Evolutionary conservation across 2,329 filamentous ascomycete species (phyloP), one percentile per base, ranked within the genome.

Genomic region (Emmonsia crescens): DNA sequence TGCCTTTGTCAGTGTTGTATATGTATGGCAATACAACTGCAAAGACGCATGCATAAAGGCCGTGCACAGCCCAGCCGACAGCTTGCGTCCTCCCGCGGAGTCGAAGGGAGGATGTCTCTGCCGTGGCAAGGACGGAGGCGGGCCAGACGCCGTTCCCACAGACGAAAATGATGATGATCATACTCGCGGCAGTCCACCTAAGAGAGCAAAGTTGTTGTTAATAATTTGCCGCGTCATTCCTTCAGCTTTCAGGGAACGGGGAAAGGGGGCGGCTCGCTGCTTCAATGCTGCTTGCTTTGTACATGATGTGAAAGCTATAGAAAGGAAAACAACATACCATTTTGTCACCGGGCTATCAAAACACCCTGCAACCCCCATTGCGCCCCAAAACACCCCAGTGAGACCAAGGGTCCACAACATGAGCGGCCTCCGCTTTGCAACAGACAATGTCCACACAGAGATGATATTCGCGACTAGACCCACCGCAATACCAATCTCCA

Each of bases 1-100:
- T 71, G 0, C 74, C 77, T n/a, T 73, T 66, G 60, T 79, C 77
- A 0, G 74, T 69, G 63, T 79, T 83, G 70, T 80, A 82, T 14
- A 81, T 76, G 61, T 82, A 83, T 0, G 82, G 81, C 0, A 83
- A 67, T 1, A 75, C 74, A 40, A 83, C 73, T 0, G 75, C 76
- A 61, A 81, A 77, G 55, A 77, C 68, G 2, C 76, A 76, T 33
- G 75, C 75, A 4, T 73, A 68, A 0, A 77, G 68, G 1, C 76
- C 74, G 0, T 75, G 74, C 2, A 74, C 68, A 2, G 78, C 70
- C 69, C 80, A 79, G 3, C 74, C 74, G 16, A 78, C 62, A 5
- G 73, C 72, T 62, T 74, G 73, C 1, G 74, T 70, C 59, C 74
- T 75, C 5, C 73, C 72, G 8, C 75, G 74, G 1, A 77, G 71